phyloP scores from a whole-genome alignment of 352 stramenopile species.

The Phytophthora idaei region DNA sequence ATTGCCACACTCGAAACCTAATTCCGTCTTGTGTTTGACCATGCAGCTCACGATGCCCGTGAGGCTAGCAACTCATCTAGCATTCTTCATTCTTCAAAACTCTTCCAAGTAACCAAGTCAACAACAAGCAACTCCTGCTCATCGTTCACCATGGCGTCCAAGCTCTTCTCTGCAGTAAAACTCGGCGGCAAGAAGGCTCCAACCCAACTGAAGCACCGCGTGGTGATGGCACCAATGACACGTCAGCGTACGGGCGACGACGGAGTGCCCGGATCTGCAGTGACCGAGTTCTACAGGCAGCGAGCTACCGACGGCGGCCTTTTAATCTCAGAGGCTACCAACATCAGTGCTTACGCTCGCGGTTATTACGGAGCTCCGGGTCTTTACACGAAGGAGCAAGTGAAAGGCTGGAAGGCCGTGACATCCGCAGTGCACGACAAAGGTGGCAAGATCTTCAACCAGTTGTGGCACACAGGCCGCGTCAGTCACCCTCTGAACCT shows the following conservation, averaged over 20 bases:
- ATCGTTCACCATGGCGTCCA: slow-evolving; percentile 26
- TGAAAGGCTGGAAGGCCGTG: slow-evolving; percentile 62
- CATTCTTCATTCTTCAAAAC: slow-evolving; percentile 40
- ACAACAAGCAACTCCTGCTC: background rate
- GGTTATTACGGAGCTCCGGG: slow-evolving; percentile 58
- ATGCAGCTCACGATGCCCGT: background rate
- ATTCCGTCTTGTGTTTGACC: background rate
- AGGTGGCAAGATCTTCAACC: slow-evolving; percentile 74
- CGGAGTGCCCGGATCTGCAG: slow-evolving; percentile 40
- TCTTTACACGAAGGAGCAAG: slow-evolving; percentile 58
- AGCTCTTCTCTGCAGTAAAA: slow-evolving; percentile 57
- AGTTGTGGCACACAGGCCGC: slow-evolving; percentile 89
- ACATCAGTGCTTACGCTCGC: slow-evolving; percentile 48
- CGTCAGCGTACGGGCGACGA: slow-evolving; percentile 43
- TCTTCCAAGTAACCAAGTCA: slow-evolving; percentile 11
- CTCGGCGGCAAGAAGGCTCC: slow-evolving; percentile 44
- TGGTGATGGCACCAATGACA: slow-evolving; percentile 78
- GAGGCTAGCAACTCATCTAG: background rate
- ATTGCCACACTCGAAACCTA: slow-evolving; percentile 20
- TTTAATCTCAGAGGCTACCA: slow-evolving; percentile 64
- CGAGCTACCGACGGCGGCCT: slow-evolving; percentile 62
- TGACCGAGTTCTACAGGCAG: slow-evolving; percentile 65
- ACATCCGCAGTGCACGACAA: slow-evolving; percentile 78
- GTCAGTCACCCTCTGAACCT: slow-evolving; percentile 61
- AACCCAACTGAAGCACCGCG: slow-evolving; percentile 54